Conservation (phyloP, 495 filamentous ascomycete species). For the Podospora fimiseda region DNA sequence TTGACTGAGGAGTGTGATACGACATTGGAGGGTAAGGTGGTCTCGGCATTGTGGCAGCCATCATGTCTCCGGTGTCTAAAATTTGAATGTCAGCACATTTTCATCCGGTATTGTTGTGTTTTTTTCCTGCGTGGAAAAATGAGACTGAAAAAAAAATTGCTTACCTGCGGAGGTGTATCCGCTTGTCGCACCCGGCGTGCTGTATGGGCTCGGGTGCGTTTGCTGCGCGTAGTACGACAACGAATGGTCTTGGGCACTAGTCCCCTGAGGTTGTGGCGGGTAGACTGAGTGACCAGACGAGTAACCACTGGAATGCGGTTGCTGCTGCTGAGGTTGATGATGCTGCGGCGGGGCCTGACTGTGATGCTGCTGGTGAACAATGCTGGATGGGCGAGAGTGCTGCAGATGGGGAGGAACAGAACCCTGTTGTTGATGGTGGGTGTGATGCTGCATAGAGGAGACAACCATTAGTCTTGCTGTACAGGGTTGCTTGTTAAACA, state of each 20-base stretch:
- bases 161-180: conserved; percentile 77
- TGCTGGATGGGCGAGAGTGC: conserved; percentile 57
- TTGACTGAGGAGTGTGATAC: conserved; percentile 93
- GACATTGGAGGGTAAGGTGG: conserved; percentile 77
- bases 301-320: conserved; percentile 52
- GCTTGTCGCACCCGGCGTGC: conserved; percentile 60
- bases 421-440: conserved; percentile 54
- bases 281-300: conserved; percentile 52
- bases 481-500: conserved; percentile 28
- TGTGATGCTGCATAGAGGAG: conserved; percentile 54
- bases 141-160: conserved; percentile 28
- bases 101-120: not conserved
- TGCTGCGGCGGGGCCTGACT: conserved; percentile 40
- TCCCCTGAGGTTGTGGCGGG: conserved; percentile 39
- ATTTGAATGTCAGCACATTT: conserved; percentile 22
- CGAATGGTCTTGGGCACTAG: conserved; percentile 50
- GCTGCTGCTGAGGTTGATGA: conserved; percentile 35
- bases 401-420: conserved; percentile 51
- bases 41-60: conserved; percentile 87
- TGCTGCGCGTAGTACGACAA: conserved; percentile 63
- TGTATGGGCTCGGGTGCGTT: conserved; percentile 55
- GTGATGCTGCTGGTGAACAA: conserved; percentile 61
- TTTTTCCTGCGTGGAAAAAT: not conserved
- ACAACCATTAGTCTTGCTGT: conserved; percentile 42
- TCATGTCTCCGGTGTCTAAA: conserved; percentile 79